These are phyloP conservation scores for Solanum okadae DNA, from an alignment of 257 asterid genomes.

Conservation along the genomic window DNA sequence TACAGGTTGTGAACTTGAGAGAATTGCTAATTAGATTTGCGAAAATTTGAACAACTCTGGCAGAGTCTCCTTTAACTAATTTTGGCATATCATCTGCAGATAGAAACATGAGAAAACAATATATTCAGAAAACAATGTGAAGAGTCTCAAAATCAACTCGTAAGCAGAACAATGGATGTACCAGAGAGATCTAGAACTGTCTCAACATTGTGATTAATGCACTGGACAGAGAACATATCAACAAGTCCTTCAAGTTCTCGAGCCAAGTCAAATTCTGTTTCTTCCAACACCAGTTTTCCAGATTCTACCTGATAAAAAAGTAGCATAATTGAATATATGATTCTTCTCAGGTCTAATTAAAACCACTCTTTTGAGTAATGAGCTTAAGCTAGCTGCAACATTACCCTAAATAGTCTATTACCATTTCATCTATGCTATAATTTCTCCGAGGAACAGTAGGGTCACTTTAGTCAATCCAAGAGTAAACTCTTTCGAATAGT, in stretches of 20 bases:
- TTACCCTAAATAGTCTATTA: not conserved
- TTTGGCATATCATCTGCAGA: slow-evolving; percentile 87
- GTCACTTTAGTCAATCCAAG: not conserved
- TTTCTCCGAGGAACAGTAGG: not conserved
- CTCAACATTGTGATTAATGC: slow-evolving; percentile 82
- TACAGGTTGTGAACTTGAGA: slow-evolving; percentile 77
- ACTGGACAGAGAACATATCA: slow-evolving; percentile 88
- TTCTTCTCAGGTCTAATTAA: not conserved
- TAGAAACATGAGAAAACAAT: not conserved
- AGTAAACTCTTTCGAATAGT: not conserved
- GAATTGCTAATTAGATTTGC: slow-evolving; percentile 84
- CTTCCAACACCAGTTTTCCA: slow-evolving; percentile 81
- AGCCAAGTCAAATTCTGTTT: slow-evolving; percentile 76
- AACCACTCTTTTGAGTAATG: not conserved
- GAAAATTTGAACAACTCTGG: slow-evolving; percentile 80
- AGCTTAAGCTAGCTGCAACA: not conserved
- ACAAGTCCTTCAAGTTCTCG: slow-evolving; percentile 94
- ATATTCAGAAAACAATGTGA: not conserved
- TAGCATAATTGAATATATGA: not conserved
- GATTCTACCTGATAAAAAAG: slow-evolving; percentile 70
- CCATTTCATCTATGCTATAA: not conserved
- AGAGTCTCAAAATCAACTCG: not conserved
- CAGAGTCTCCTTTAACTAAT: slow-evolving; percentile 79
- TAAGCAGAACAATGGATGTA: slow-evolving; percentile 5
- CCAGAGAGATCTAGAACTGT: slow-evolving; percentile 85